Base-by-base conservation (phyloP, 345 rosid genomes). In the Gossypium herbaceum region DNA sequence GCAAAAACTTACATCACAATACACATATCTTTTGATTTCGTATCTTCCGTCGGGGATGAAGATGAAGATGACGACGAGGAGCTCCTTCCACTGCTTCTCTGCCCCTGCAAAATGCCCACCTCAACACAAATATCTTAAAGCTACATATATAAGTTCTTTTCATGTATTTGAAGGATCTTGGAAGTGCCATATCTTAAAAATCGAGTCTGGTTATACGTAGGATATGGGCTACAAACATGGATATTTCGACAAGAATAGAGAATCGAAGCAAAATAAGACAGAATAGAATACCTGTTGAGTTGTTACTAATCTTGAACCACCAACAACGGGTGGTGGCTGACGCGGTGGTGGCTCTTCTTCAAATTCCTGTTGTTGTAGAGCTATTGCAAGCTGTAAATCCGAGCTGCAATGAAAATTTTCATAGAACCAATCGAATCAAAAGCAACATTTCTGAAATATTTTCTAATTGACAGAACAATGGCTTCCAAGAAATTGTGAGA, bases 381-480 rank as follows among this genome's bases (percentile, higher is more conserved):
- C 99, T 80, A 95, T 95, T 68, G 99, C 99, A 62, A 90, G 83
- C 85, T 93, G 97, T 70, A 93, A 88, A 87, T 95, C 99, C 77
- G 97, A 81, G 77, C 99, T 95, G 89, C 81, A 65, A 86, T 67
- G 76, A 79, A 41, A 57, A 55, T 48, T 43, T 59, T 17, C 59
- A 63, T 52, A 64, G 11, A 43, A 45, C 56, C 56, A 73, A 62
- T 73, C 25, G 11, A 56, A 56, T 9, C 9, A 19, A 12, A 56
- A 56, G 27, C 54, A 20, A 22, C 29, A 67, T 22, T 68, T 68
- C 41, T 13, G 51, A 72, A 34, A 34, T 34, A 34, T 34, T 34
- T 34, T 34, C 41, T 34, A 34, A 5, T 34, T 4, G 41, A 34
- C 41, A 34, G 41, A 34, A 34, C 7, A 5, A 34, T 34, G 41